A percentile compares a stretch with the other conserved stretches of the same genome.
Conservation (phyloP, 768 basidiomycete species). For the Boletus reticulatus region DNA sequence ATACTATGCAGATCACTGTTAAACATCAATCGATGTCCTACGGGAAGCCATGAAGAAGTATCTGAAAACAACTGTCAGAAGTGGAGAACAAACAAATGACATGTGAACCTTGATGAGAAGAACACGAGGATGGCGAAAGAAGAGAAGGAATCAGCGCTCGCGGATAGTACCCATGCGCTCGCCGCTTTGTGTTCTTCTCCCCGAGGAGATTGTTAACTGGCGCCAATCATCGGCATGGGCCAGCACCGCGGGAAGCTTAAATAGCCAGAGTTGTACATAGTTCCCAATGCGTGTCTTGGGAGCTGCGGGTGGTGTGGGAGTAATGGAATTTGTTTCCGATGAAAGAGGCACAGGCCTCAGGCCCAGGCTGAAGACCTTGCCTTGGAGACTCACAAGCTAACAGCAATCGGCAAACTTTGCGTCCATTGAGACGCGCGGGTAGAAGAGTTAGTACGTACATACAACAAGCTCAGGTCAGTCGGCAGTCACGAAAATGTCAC, state of each 20-base stretch:
- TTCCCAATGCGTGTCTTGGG: not conserved
- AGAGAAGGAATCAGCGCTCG: not conserved
- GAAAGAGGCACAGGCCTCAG: not conserved
- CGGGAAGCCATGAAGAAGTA: not conserved
- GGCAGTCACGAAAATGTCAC: no score
- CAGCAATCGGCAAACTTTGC: not conserved
- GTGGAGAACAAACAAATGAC: not conserved
- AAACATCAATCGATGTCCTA: not conserved
- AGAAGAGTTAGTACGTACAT: not conserved
- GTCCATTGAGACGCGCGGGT: not conserved
- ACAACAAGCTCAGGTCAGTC: not conserved
- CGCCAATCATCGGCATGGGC: not conserved
- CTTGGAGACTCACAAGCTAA: not conserved
- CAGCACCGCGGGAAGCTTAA: not conserved
- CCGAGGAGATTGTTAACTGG: constrained; percentile 2
- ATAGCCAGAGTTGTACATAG: not conserved
- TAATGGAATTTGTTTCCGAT: not conserved
- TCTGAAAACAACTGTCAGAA: not conserved
- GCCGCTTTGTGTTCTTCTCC: not conserved
- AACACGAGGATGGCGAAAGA: not conserved
- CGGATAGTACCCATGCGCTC: not conserved
- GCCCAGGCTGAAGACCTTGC: not conserved
- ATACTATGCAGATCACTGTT: not conserved
- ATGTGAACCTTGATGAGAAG: not conserved
- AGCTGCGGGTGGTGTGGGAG: not conserved